These are phyloP conservation scores for Nitzschia palea DNA, from an alignment of 108 stramenopile species.

Conservation along the genomic window DNA sequence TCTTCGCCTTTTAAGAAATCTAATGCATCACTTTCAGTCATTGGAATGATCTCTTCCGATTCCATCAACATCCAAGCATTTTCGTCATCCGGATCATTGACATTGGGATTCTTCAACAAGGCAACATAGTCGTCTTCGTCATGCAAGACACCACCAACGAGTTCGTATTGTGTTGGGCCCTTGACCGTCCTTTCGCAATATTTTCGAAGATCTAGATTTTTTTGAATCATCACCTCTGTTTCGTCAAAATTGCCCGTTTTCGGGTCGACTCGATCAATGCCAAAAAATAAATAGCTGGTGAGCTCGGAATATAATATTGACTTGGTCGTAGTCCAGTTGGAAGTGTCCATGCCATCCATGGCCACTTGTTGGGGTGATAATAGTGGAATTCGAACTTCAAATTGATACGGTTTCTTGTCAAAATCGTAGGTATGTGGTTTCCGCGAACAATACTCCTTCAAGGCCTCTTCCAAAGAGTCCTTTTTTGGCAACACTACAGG, in stretches of 20 bases:
- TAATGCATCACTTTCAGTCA: conserved; percentile 24
- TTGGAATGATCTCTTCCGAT: conserved; percentile 36
- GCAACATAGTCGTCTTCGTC: conserved; percentile 39
- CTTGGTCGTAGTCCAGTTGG: conserved; percentile 18
- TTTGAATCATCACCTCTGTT: conserved; percentile 13
- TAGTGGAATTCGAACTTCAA: conserved; percentile 29
- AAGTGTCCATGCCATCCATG: not conserved
- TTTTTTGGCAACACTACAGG: conserved; percentile 9
- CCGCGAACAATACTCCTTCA: not conserved
- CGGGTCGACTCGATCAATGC: conserved; percentile 14
- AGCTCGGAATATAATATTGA: conserved; percentile 8
- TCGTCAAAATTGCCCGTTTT: conserved; percentile 3
- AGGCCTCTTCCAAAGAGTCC: conserved; percentile 6
- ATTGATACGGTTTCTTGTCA: conserved; percentile 29
- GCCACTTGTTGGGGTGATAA: not conserved
- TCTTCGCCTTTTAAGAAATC: conserved; percentile 37
- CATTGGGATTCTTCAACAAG: conserved; percentile 16
- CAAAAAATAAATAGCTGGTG: conserved; percentile 27
- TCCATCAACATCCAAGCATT: conserved; percentile 35
- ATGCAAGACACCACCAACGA: conserved; percentile 29
- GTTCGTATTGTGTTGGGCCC: conserved; percentile 17
- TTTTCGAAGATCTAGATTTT: conserved; percentile 21
- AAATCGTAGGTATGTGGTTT: conserved; percentile 31
- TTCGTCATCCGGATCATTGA: conserved; percentile 30
- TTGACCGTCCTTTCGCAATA: conserved; percentile 12